Conservation (phyloP, 345 rosid species). For the Lepidium didymum region DNA sequence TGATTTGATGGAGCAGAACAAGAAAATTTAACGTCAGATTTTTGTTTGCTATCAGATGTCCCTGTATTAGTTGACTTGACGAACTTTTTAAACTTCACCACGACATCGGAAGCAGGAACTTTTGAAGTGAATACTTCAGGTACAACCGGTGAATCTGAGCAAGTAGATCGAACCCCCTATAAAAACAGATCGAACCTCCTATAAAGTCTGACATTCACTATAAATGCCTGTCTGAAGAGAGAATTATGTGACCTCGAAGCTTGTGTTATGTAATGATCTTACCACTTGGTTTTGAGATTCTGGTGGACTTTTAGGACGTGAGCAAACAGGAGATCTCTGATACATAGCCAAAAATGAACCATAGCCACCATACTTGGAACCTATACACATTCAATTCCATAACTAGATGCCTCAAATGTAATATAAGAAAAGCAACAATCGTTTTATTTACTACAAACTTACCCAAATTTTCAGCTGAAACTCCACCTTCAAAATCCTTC, state of each 20-base stretch:
- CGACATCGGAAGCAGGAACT: conserved; percentile 30
- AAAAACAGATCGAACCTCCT: not conserved
- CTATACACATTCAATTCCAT: conserved; percentile 23
- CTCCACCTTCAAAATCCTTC: conserved; percentile 78
- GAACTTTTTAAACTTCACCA: conserved; percentile 34
- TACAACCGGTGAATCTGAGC: conserved; percentile 31
- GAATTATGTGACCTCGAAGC: conserved; percentile 36
- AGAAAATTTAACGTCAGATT: conserved; percentile 26
- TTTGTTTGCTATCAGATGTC: conserved; percentile 33
- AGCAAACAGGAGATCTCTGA: conserved; percentile 27
- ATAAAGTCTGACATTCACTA: not conserved
- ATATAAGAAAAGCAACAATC: conserved; percentile 7
- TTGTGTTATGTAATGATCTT: conserved; percentile 38
- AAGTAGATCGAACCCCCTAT: conserved; percentile 42
- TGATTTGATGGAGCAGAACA: conserved; percentile 42
- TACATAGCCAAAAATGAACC: conserved; percentile 33
- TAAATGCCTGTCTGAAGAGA: not conserved
- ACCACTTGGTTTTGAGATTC: conserved; percentile 20
- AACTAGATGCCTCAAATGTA: conserved; percentile 3
- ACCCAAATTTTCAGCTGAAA: conserved; percentile 77
- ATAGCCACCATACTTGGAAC: conserved; percentile 35
- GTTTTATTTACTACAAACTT: conserved; percentile 8
- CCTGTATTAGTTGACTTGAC: conserved; percentile 32
- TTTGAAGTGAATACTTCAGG: conserved; percentile 38
- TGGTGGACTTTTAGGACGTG: conserved; percentile 24